These are phyloP conservation scores for Xylariaceae sp. DNA, from an alignment of 2,329 filamentous ascomycete genomes.

Conservation along the genomic window DNA sequence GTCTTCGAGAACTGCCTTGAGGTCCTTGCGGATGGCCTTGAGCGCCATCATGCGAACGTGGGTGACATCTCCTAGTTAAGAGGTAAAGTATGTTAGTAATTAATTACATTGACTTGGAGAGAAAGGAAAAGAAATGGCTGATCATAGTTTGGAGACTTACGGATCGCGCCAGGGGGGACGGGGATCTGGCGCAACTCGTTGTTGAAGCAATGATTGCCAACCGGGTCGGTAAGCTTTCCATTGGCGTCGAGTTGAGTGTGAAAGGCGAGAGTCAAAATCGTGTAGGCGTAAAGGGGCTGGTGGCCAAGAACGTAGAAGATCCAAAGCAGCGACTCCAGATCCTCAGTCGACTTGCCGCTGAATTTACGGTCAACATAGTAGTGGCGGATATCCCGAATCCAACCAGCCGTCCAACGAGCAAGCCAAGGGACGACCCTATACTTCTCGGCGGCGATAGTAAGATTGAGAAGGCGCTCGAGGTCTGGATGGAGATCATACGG, in stretches of 20 bases:
- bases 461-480: slow-evolving; percentile 7
- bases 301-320: slow-evolving; percentile 19
- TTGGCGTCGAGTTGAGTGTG: slow-evolving; percentile 6
- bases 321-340: slow-evolving; percentile 13
- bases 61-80: slow-evolving; percentile 9
- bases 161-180: slow-evolving; percentile 8
- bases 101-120: not conserved
- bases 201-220: slow-evolving; percentile 8
- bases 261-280: slow-evolving; percentile 15
- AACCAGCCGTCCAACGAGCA: slow-evolving; percentile 3
- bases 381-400: slow-evolving; percentile 12
- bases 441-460: slow-evolving; percentile 15
- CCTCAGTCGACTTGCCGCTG: slow-evolving; percentile 5
- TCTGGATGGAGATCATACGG: not conserved
- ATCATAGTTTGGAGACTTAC: slow-evolving; percentile 5
- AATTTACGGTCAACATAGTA: slow-evolving; percentile 12
- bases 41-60: slow-evolving; percentile 10
- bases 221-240: slow-evolving; percentile 9
- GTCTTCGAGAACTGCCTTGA: slow-evolving; percentile 8
- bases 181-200: not conserved
- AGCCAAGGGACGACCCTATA: slow-evolving; percentile 13
- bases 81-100: not conserved
- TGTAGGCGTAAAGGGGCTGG: slow-evolving; percentile 15
- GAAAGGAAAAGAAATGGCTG: not conserved
- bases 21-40: slow-evolving; percentile 10